Percentiles rank a stretch among this genome's conserved stretches.
phyloP scores from a whole-genome alignment of 2,329 filamentous ascomycete genomes.

The Neofusicoccum kwambonambiense region DNA sequence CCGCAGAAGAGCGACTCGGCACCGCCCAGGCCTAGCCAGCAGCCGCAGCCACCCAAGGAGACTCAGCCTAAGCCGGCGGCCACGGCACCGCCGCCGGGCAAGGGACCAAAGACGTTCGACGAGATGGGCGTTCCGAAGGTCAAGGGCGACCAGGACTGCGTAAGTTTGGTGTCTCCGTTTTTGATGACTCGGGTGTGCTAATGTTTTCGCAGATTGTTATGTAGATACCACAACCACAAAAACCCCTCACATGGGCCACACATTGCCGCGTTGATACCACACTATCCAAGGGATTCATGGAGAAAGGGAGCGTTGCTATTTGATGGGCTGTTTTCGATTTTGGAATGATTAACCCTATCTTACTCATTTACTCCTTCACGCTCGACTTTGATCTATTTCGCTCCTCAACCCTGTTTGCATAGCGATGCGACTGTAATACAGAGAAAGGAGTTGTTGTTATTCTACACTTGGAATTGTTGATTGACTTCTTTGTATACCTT shows the following conservation, averaged over 20 bases:
- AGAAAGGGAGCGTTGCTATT: not conserved
- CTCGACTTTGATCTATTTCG: not conserved
- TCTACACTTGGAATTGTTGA: not conserved
- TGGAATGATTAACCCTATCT: not conserved
- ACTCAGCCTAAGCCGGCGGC: slow-evolving; percentile 29
- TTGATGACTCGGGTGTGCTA: slow-evolving; percentile 18
- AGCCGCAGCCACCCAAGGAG: slow-evolving; percentile 26
- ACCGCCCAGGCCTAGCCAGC: slow-evolving; percentile 11
- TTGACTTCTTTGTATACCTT: slow-evolving; percentile 9
- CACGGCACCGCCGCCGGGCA: slow-evolving; percentile 21
- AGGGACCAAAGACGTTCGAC: slow-evolving; percentile 89
- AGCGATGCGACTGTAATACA: slow-evolving; percentile 10
- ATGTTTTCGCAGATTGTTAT: slow-evolving; percentile 24
- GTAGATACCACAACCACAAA: slow-evolving; percentile 18
- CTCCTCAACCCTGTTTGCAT: slow-evolving; percentile 6
- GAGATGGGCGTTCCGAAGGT: slow-evolving; percentile 92
- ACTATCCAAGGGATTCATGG: not conserved
- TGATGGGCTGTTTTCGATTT: not conserved
- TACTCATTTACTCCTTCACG: not conserved
- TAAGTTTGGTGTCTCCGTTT: slow-evolving; percentile 52
- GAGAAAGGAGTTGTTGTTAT: not conserved
- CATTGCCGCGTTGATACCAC: slow-evolving; percentile 12
- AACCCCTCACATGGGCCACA: not conserved
- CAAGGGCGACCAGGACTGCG: slow-evolving; percentile 87
- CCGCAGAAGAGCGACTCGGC: slow-evolving; percentile 15